These are phyloP conservation scores for Holtermanniella nyarrowii DNA, from an alignment of 768 basidiomycete genomes.

Conservation along the genomic window DNA sequence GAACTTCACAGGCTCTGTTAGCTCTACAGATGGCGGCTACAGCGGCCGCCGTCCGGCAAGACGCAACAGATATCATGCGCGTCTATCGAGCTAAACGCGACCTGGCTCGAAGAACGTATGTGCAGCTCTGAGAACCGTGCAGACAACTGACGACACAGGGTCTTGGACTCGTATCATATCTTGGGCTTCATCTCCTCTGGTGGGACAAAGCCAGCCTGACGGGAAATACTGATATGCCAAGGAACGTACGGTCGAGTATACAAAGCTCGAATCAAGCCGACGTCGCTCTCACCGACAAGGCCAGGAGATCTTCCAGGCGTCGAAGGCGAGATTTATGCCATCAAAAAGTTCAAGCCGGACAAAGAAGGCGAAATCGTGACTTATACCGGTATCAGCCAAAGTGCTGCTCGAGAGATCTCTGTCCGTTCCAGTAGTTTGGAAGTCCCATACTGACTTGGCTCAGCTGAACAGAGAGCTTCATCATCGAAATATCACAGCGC, in stretches of 20 bases:
- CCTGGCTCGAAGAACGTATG: conserved; percentile 47
- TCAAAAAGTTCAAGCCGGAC: conserved; percentile 99
- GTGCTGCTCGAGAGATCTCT: conserved; percentile 91
- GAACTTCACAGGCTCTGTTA: no score
- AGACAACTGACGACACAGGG: conserved; percentile 39
- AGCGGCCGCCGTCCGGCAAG: conserved; percentile 2
- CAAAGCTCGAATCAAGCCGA: conserved; percentile 53
- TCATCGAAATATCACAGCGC: conserved; percentile 71
- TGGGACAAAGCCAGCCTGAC: no score
- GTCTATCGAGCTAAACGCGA: conserved; percentile 74
- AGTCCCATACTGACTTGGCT: not conserved
- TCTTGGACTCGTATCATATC: conserved; percentile 76
- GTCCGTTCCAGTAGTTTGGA: conserved; percentile 46
- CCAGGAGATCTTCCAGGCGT: conserved; percentile 55
- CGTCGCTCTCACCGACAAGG: conserved; percentile 42
- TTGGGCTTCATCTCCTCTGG: conserved; percentile 97
- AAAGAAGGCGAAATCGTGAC: conserved; percentile 94
- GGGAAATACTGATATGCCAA: conserved; percentile 11
- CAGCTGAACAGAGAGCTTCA: conserved; percentile 25
- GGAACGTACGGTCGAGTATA: conserved; percentile 93
- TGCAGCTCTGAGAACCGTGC: not conserved
- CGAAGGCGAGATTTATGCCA: conserved; percentile 64
- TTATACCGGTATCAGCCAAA: conserved; percentile 96
- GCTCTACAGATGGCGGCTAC: conserved; percentile 4
- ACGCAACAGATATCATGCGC: conserved; percentile 62